These are phyloP conservation scores for Malassezia yamatoensis DNA, from an alignment of 1,284 basidiomycete species.

Conservation along the genomic window DNA sequence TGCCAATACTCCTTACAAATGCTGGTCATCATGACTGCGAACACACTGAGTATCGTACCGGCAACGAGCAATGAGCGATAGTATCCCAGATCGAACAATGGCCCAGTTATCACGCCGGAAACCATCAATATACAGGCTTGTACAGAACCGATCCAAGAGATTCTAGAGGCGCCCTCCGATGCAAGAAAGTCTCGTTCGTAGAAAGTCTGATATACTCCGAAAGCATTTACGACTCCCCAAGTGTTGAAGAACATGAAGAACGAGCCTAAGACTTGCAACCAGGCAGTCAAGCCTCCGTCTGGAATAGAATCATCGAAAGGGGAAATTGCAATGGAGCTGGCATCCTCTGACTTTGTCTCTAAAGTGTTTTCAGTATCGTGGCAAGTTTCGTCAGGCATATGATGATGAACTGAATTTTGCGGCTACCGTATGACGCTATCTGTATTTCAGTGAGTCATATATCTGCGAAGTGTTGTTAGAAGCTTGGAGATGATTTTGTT, in stretches of 20 bases:
- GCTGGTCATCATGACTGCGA: conserved; percentile 11
- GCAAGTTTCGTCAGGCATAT: not conserved
- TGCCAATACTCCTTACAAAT: conserved; percentile 4
- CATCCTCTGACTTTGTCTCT: not conserved
- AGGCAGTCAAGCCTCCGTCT: conserved; percentile 25
- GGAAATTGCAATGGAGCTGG: not conserved
- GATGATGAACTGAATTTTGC: too few species aligned
- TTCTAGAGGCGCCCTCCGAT: conserved; percentile 18
- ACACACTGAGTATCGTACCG: conserved; percentile 3
- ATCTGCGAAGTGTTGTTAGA: too few species aligned
- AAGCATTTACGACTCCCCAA: conserved; percentile 28
- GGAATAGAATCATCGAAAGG: conserved; percentile 17
- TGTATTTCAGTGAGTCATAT: too few species aligned
- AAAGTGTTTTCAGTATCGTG: not conserved
- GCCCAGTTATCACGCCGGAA: conserved; percentile 25
- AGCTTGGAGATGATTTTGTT: too few species aligned
- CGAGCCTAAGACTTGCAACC: conserved; percentile 27
- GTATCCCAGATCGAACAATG: conserved; percentile 24
- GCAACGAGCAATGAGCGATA: not conserved
- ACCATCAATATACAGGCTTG: conserved; percentile 30
- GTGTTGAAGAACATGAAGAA: conserved; percentile 29
- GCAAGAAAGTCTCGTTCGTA: conserved; percentile 20
- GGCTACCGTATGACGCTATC: too few species aligned
- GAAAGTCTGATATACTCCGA: conserved; percentile 28
- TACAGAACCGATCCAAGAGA: conserved; percentile 32